These are phyloP conservation scores for Kandelia obovata DNA, from an alignment of 345 rosid species.

Conservation along the genomic window DNA sequence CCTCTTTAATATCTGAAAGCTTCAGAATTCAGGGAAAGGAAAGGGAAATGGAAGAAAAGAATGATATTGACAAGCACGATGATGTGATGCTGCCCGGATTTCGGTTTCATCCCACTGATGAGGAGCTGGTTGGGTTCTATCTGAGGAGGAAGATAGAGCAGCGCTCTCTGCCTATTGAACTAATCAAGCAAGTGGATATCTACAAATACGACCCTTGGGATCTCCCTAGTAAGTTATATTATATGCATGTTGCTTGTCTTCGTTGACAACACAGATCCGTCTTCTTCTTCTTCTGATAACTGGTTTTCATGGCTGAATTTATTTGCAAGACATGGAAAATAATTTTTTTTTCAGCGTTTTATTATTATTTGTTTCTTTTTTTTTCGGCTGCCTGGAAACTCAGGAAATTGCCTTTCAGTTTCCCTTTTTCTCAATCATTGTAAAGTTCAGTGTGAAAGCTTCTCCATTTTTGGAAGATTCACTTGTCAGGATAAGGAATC, in stretches of 20 bases:
- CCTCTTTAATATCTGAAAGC: background rate
- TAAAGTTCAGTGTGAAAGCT: background rate
- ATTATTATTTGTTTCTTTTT: background rate
- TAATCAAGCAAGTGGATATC: constrained; percentile 89
- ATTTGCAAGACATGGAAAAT: background rate
- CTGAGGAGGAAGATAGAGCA: constrained; percentile 65
- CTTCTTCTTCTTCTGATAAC: background rate
- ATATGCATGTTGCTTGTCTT: background rate
- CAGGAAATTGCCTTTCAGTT: background rate
- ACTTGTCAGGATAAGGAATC: background rate
- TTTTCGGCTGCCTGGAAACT: background rate
- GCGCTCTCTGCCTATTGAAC: constrained; percentile 62
- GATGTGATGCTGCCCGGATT: constrained; percentile 87
- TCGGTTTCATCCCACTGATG: constrained; percentile 94
- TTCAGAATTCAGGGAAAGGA: constrained; percentile 7
- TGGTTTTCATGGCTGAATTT: background rate
- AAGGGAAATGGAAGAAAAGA: constrained; percentile 41
- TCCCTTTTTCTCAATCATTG: background rate
- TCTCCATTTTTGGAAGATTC: constrained; percentile 10
- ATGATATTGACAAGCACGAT: constrained; percentile 50
- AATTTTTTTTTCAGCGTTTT: background rate
- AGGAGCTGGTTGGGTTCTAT: constrained; percentile 86
- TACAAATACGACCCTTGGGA: constrained; percentile 97
- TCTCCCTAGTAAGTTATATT: constrained; percentile 74
- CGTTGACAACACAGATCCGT: background rate